Evolutionary conservation across 2,329 filamentous ascomycete genomes (phyloP).

Genomic region (Fusarium acutatum): DNA sequence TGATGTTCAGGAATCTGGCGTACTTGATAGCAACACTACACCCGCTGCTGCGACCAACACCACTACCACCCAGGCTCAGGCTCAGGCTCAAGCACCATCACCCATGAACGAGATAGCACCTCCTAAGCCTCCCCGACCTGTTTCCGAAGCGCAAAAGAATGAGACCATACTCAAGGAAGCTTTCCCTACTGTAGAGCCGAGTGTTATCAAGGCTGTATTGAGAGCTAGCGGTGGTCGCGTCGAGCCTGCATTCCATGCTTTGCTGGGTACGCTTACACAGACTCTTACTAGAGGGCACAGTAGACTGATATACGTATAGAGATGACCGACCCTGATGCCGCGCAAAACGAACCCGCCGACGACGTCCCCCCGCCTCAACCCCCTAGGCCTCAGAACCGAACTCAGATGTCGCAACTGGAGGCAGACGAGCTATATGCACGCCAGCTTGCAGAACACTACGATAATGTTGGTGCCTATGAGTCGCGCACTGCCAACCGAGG

Average conservation of each 20-base stretch:
- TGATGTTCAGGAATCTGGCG: slow-evolving; percentile 69
- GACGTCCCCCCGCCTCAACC: slow-evolving; percentile 76
- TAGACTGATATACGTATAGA: slow-evolving; percentile 53
- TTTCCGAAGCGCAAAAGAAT: slow-evolving; percentile 84
- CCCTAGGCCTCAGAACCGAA: slow-evolving; percentile 73
- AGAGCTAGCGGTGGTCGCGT: slow-evolving; percentile 86
- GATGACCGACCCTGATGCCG: slow-evolving; percentile 82
- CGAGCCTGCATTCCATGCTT: slow-evolving; percentile 93
- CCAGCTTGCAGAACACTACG: slow-evolving; percentile 91
- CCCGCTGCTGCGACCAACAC: slow-evolving; percentile 39
- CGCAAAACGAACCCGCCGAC: slow-evolving; percentile 60
- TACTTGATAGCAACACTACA: slow-evolving; percentile 51
- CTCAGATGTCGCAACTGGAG: slow-evolving; percentile 81
- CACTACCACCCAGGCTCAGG: slow-evolving; percentile 29
- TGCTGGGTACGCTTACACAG: slow-evolving; percentile 69
- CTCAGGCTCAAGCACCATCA: slow-evolving; percentile 11
- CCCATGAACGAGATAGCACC: slow-evolving; percentile 62
- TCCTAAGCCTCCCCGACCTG: slow-evolving; percentile 84
- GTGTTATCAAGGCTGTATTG: slow-evolving; percentile 88
- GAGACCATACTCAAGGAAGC: slow-evolving; percentile 91
- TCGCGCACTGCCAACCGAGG: slow-evolving; percentile 60
- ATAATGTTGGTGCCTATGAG: slow-evolving; percentile 68
- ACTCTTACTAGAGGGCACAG: neutral
- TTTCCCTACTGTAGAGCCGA: slow-evolving; percentile 82
- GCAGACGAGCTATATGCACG: slow-evolving; percentile 92